Conservation (phyloP, 2,329 filamentous ascomycete species). For the Phyllosticta paracitricarpa region DNA sequence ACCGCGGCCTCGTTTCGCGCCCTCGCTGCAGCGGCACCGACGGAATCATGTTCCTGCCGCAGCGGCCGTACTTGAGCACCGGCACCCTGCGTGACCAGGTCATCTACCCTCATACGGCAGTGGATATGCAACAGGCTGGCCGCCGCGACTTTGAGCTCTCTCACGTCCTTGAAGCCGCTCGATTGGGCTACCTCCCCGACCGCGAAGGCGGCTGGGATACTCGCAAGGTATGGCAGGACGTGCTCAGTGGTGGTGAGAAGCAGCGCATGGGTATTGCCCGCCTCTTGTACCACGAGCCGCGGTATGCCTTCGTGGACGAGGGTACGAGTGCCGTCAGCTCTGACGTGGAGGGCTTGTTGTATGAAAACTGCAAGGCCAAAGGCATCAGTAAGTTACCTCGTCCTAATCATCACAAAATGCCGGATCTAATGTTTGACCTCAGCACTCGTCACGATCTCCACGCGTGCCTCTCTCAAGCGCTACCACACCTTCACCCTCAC, state of each 20-base stretch:
- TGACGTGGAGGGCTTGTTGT: slow-evolving; percentile 87
- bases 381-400: slow-evolving; percentile 66
- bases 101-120: slow-evolving; percentile 90
- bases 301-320: slow-evolving; percentile 91
- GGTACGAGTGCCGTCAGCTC: slow-evolving; percentile 89
- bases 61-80: slow-evolving; percentile 82
- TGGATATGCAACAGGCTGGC: slow-evolving; percentile 80
- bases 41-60: slow-evolving; percentile 97
- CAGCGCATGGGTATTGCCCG: slow-evolving; percentile 88
- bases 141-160: slow-evolving; percentile 70
- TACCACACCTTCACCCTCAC: slow-evolving; percentile 90
- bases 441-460: slow-evolving; percentile 92
- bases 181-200: slow-evolving; percentile 78
- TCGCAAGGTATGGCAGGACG: slow-evolving; percentile 96
- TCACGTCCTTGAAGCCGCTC: slow-evolving; percentile 69
- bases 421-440: background rate
- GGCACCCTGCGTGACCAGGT: slow-evolving; percentile 94
- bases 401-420: background rate
- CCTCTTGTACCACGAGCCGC: slow-evolving; percentile 85
- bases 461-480: slow-evolving; percentile 84
- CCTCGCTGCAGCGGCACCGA: slow-evolving; percentile 73
- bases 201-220: slow-evolving; percentile 96
- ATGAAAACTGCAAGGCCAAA: slow-evolving; percentile 84
- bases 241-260: slow-evolving; percentile 94
- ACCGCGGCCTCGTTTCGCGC: slow-evolving; percentile 81